A percentile compares a stretch with the other conserved stretches of the same genome.
phyloP scores from a whole-genome alignment of 2,329 filamentous ascomycete species.

The Madurella fahalii region DNA sequence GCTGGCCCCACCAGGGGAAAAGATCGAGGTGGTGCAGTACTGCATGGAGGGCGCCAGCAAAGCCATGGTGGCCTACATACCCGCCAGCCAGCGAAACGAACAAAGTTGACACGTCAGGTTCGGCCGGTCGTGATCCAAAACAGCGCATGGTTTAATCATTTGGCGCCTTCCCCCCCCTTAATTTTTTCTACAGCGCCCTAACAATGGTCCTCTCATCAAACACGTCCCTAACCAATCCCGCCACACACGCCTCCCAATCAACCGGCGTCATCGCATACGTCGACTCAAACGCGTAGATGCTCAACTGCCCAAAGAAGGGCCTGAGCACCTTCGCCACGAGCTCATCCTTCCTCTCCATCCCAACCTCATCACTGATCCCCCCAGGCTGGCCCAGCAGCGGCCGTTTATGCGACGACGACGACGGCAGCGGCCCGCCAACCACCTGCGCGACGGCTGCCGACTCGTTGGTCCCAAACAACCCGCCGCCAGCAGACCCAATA shows the following conservation, averaged over 20 bases:
- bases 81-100: constrained; percentile 26
- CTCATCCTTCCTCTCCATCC: constrained; percentile 59
- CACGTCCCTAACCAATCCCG: constrained; percentile 65
- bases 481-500: constrained; percentile 20
- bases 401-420: constrained; percentile 35
- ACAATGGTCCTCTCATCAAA: constrained; percentile 74
- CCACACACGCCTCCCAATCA: constrained; percentile 61
- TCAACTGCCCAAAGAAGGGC: constrained; percentile 87
- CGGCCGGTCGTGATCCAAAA: too few species aligned
- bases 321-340: constrained; percentile 73
- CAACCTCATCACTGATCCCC: constrained; percentile 53
- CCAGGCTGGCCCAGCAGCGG: constrained; percentile 49
- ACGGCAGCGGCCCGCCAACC: constrained; percentile 35
- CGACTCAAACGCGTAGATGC: constrained; percentile 89
- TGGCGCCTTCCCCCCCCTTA: too few species aligned
- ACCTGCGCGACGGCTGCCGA: constrained; percentile 23
- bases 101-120: not conserved
- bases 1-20: constrained; percentile 46
- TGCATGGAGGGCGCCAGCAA: constrained; percentile 89
- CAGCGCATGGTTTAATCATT: too few species aligned
- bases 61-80: constrained; percentile 63
- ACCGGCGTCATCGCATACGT: constrained; percentile 77
- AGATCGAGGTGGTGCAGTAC: constrained; percentile 79
- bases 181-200: constrained; percentile 45
- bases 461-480: constrained; percentile 15